Evolutionary conservation across 768 basidiomycete species (phyloP), one percentile per base, ranked within the genome.

Genomic region (Stropharia rugosoannulata): DNA sequence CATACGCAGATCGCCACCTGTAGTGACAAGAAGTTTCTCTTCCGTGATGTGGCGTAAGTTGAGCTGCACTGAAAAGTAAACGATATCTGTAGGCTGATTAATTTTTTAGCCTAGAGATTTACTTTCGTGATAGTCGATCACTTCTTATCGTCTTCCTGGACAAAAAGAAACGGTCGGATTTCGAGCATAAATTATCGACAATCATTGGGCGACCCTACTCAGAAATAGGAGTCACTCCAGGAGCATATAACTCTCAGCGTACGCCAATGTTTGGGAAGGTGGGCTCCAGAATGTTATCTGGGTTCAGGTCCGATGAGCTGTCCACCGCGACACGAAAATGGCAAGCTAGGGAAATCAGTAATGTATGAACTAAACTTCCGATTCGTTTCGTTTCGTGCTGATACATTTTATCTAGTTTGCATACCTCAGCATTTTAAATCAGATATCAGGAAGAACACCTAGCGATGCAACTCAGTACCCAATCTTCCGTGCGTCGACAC

Each of bases 401-500:
- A 7, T 11, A 32, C 16, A 12, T n/a, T 10, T 8, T 4, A 22
- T 54, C 29, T 54, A 95, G 93, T 96, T 93, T 68, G 87, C 90
- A 1, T 96, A 95, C 69, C 71, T 96, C 48, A 88, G 90, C 58
- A 84, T 97, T 53, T 73, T 97, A 52, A 97, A 97, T 62, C 93
- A 96, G 67, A 81, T 92, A 18, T 95, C 95, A 3, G 94, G 95
- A 41, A 82, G 95, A 18, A 97, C 95, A 3, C 93, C 94, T 1
- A 93, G 89, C 64, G 95, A 97, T 73, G 93, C 95, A 9, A 96
- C 95, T 0, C 93, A 95, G 62, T 97, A 95, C 70, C 95, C 94
- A 0, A 84, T 96, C 7, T 95, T 93, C 60, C 91, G 90, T 92
- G 63, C 48, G 89, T 70, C 9, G 12, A 11, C 47, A 7, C 6